These are phyloP conservation scores for Puccinia triticina DNA, from an alignment of 1,284 basidiomycete genomes.

Conservation along the genomic window DNA sequence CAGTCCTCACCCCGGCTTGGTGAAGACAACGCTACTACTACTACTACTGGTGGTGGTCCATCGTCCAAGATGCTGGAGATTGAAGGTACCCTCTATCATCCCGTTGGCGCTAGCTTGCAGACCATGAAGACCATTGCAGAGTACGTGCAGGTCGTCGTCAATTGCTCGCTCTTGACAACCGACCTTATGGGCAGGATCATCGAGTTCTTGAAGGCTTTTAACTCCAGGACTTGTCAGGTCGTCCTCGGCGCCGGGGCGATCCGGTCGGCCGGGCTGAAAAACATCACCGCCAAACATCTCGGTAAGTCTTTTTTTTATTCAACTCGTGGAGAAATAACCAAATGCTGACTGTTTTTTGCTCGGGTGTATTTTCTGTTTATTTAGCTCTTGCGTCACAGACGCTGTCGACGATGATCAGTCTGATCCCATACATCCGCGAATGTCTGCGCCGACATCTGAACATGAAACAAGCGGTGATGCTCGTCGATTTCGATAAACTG, in stretches of 20 bases:
- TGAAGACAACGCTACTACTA: conserved; percentile 53
- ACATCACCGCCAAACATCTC: conserved; percentile 97
- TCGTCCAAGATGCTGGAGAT: conserved; percentile 75
- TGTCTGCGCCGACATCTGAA: conserved; percentile 88
- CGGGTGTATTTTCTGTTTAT: conserved; percentile 26
- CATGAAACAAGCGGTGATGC: conserved; percentile 90
- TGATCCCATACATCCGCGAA: conserved; percentile 94
- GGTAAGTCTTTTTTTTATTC: conserved; percentile 64
- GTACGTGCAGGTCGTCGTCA: conserved; percentile 85
- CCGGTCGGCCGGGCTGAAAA: conserved; percentile 93
- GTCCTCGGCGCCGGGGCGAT: conserved; percentile 97
- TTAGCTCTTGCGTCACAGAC: conserved; percentile 93
- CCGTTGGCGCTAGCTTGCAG: conserved; percentile 81
- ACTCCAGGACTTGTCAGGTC: conserved; percentile 96
- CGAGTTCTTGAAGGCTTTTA: conserved; percentile 95
- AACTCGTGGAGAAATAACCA: neutral
- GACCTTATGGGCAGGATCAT: conserved; percentile 91
- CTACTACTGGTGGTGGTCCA: conserved; percentile 55
- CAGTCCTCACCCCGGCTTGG: neutral
- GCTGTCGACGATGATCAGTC: conserved; percentile 87
- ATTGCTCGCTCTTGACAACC: conserved; percentile 82
- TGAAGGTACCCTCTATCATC: conserved; percentile 79
- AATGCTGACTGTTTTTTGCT: conserved; percentile 41
- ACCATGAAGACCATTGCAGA: conserved; percentile 77
- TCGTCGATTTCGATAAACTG: conserved; percentile 96